A percentile compares a stretch with the other conserved stretches of the same genome.
Evolutionary conservation across 495 filamentous ascomycete genomes (phyloP).

Genomic region (Podospora pseudocomata): DNA sequence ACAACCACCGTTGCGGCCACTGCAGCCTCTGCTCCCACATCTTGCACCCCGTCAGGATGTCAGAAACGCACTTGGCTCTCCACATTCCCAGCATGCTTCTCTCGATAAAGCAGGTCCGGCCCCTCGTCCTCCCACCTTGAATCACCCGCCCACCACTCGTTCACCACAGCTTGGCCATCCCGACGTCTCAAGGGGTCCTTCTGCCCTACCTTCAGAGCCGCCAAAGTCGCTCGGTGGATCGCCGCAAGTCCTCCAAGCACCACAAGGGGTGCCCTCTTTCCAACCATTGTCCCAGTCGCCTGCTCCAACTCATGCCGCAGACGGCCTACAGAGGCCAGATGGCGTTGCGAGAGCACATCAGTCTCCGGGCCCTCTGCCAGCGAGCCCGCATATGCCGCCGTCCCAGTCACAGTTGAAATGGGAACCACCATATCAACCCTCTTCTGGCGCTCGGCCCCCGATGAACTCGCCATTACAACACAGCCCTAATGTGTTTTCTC

Average conservation of each 20-base stretch:
- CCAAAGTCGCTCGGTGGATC: conserved; percentile 25
- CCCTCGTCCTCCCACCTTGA: conserved; percentile 8
- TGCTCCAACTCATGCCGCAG: conserved; percentile 24
- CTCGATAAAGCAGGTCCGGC: conserved; percentile 1
- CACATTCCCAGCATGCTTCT: conserved; percentile 7
- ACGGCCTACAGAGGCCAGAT: conserved; percentile 34
- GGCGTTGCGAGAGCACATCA: conserved; percentile 17
- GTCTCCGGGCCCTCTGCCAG: conserved; percentile 11
- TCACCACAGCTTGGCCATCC: conserved; percentile 19
- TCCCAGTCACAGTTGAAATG: conserved; percentile 40
- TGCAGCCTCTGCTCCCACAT: conserved; percentile 19
- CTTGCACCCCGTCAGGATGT: conserved; percentile 9
- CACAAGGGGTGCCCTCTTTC: conserved; percentile 34
- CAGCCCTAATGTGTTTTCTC: conserved; percentile 9
- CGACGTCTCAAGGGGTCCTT: conserved; percentile 19
- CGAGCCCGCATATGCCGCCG: conserved; percentile 11
- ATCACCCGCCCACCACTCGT: conserved; percentile 15
- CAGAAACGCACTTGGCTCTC: conserved; percentile 9
- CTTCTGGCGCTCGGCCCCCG: conserved; percentile 24
- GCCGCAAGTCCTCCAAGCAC: conserved; percentile 41
- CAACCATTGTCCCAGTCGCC: conserved; percentile 25
- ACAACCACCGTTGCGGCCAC: conserved; percentile 13
- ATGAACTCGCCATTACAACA: conserved; percentile 25
- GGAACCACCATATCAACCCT: conserved; percentile 50
- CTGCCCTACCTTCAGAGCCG: conserved; percentile 28